These are phyloP conservation scores for Candida mesenterica DNA, from an alignment of 1,139 yeast species.

Conservation along the genomic window DNA sequence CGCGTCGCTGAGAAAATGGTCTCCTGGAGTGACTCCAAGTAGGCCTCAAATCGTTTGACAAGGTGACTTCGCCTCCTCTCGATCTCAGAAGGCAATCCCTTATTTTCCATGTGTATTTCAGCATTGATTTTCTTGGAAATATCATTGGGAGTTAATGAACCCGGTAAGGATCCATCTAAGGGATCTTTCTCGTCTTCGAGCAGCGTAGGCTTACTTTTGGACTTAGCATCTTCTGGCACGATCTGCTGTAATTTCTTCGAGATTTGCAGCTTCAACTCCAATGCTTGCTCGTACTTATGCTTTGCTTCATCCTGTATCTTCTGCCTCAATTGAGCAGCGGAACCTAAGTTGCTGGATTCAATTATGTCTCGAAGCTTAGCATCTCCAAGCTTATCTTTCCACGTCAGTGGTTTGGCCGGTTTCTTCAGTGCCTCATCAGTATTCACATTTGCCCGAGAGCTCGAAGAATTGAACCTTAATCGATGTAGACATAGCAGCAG, in stretches of 20 bases:
- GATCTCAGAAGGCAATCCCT: slow-evolving; percentile 31
- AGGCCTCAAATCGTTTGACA: slow-evolving; percentile 42
- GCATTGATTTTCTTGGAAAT: slow-evolving; percentile 13
- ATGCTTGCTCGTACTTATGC: slow-evolving; percentile 1
- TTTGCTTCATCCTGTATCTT: slow-evolving; percentile 1
- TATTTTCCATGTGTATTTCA: slow-evolving; percentile 22
- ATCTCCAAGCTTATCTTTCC: slow-evolving; percentile 9
- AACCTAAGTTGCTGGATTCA: slow-evolving; percentile 22
- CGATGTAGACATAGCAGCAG: not conserved
- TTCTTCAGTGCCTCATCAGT: not conserved
- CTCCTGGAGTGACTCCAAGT: slow-evolving; percentile 63
- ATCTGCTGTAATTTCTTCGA: not conserved
- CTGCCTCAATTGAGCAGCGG: not conserved
- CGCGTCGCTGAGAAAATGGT: slow-evolving; percentile 69
- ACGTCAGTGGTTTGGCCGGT: not conserved
- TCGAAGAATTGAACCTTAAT: not conserved
- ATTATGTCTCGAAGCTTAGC: slow-evolving; percentile 21
- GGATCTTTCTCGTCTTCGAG: slow-evolving; percentile 5
- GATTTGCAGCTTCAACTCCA: not conserved
- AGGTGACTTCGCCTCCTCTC: slow-evolving; percentile 21
- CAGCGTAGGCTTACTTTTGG: not conserved
- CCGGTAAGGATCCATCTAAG: not conserved
- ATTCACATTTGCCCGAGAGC: not conserved
- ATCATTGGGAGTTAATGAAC: slow-evolving; percentile 6
- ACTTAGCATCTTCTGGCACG: slow-evolving; percentile 1